phyloP scores from a whole-genome alignment of 225 moss, liverwort and hornwort genomes.

The Climacium dendroides region DNA sequence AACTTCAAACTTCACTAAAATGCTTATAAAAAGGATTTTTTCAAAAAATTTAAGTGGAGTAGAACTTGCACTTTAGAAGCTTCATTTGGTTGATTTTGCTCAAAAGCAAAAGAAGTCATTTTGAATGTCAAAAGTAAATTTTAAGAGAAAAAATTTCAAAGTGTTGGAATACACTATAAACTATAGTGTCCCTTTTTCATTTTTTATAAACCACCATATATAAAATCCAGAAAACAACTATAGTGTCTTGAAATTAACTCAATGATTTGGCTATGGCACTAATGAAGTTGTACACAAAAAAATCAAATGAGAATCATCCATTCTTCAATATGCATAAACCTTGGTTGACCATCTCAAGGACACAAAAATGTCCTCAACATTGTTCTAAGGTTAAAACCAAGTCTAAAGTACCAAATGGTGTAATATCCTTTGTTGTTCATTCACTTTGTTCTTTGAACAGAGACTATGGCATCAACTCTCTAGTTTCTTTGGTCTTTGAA shows the following conservation, averaged over 20 bases:
- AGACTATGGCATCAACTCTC: rapidly evolving
- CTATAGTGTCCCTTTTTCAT: background rate
- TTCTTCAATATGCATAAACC: background rate
- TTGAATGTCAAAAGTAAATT: background rate
- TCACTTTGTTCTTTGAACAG: rapidly evolving
- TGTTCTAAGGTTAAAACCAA: background rate
- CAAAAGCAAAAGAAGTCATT: background rate
- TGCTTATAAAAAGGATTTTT: background rate
- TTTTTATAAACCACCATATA: background rate
- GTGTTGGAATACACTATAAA: no score
- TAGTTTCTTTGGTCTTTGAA: background rate
- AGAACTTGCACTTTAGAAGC: rapidly evolving
- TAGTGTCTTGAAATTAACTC: background rate
- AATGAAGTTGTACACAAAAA: no score
- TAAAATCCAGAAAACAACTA: background rate
- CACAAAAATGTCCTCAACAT: rapidly evolving
- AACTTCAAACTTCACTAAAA: background rate
- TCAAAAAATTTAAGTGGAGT: background rate
- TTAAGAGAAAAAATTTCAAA: background rate
- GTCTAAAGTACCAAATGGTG: background rate
- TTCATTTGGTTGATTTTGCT: background rate
- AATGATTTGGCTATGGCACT: background rate
- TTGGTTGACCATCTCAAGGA: rapidly evolving
- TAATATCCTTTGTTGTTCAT: background rate
- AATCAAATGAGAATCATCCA: rapidly evolving